Conservation (phyloP, 1,284 basidiomycete species). For the Porodaedalea pini region DNA sequence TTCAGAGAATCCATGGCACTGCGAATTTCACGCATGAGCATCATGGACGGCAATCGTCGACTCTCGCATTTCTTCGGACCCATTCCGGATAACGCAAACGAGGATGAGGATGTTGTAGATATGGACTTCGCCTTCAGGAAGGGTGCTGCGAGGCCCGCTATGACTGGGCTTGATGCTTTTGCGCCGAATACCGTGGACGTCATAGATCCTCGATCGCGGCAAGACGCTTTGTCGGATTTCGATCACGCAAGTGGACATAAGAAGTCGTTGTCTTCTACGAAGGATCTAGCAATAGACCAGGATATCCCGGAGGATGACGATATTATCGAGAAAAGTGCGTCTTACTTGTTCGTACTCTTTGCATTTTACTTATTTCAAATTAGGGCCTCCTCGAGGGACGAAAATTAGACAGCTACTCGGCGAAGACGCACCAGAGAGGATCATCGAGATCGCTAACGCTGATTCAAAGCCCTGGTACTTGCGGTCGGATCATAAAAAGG, state of each 20-base stretch:
- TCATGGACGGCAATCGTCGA: slow-evolving; percentile 47
- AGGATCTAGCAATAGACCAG: background rate
- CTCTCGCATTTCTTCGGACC: slow-evolving; percentile 31
- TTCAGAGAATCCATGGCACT: slow-evolving; percentile 71
- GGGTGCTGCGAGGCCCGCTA: slow-evolving; percentile 26
- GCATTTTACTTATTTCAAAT: background rate
- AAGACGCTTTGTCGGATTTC: background rate
- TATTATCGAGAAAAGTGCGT: slow-evolving; percentile 14
- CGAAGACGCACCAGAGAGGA: slow-evolving; percentile 18
- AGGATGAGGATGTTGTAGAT: slow-evolving; percentile 58
- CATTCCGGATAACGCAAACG: slow-evolving; percentile 31
- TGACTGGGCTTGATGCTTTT: slow-evolving; percentile 22
- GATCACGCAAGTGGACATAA: slow-evolving; percentile 6
- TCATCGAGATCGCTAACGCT: slow-evolving; percentile 20
- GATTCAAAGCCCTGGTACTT: slow-evolving; percentile 81
- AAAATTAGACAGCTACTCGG: slow-evolving; percentile 20
- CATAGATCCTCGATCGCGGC: background rate
- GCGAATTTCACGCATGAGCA: slow-evolving; percentile 65
- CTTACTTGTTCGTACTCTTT: background rate
- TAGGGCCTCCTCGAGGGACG: slow-evolving; percentile 11
- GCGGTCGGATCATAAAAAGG: slow-evolving; percentile 71
- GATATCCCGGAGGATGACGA: slow-evolving; percentile 19
- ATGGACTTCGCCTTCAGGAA: slow-evolving; percentile 52
- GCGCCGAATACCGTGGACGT: slow-evolving; percentile 5
- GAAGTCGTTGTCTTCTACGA: slow-evolving; percentile 10